Conservation (phyloP, 257 asterid genomes). For the Solanum tarijense region DNA sequence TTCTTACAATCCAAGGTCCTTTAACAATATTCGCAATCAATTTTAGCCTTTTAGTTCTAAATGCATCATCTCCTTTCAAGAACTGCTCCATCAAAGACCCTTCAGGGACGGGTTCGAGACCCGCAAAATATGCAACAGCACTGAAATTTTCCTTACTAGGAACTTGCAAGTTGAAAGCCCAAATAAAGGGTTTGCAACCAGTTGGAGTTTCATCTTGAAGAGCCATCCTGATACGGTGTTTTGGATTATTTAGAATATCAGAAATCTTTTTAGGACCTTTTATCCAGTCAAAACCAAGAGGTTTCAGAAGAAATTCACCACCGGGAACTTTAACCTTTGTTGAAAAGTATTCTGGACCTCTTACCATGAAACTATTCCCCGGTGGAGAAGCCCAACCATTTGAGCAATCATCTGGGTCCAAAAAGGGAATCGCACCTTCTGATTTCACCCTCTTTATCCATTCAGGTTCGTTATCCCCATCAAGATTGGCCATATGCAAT, state of each 20-base stretch:
- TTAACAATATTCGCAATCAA: constrained; percentile 56
- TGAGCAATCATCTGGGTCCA: constrained; percentile 43
- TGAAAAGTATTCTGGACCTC: constrained; percentile 64
- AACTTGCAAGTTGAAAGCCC: constrained; percentile 84
- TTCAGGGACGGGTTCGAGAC: constrained; percentile 22
- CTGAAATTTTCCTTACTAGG: constrained; percentile 75
- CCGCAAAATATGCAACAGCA: constrained; percentile 58
- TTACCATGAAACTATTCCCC: constrained; percentile 53
- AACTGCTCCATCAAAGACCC: constrained; percentile 49
- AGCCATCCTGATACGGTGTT: constrained; percentile 50
- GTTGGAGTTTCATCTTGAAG: constrained; percentile 31
- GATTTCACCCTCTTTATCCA: constrained; percentile 66
- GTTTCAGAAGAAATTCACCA: constrained; percentile 64
- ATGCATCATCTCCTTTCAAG: constrained; percentile 49
- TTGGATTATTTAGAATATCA: constrained; percentile 41
- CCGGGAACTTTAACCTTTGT: constrained; percentile 55
- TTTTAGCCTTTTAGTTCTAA: constrained; percentile 50
- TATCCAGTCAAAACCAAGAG: constrained; percentile 84
- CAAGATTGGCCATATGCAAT: constrained; percentile 37
- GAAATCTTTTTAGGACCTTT: constrained; percentile 68
- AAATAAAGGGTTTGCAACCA: constrained; percentile 49
- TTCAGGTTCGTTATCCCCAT: constrained; percentile 23
- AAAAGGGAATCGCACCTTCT: constrained; percentile 64
- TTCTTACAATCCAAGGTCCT: constrained; percentile 87
- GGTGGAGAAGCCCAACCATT: constrained; percentile 87